Conservation (phyloP, 345 rosid genomes). For the Hypericum androsaemum region DNA sequence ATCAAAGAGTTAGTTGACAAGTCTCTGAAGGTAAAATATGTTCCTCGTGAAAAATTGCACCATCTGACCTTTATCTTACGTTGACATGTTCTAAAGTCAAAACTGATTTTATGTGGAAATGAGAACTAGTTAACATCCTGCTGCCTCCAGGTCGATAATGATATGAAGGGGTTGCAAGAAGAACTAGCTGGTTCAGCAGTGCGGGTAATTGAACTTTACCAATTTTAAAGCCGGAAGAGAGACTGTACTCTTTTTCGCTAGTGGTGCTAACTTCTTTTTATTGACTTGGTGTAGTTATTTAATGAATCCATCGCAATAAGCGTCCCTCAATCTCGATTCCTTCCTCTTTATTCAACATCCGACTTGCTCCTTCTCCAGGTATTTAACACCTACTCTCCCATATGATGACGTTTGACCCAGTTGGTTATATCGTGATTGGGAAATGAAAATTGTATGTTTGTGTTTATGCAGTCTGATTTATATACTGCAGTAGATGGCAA, state of each 20-base stretch:
- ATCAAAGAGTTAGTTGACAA: constrained; percentile 37
- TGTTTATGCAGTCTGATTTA: constrained; percentile 49
- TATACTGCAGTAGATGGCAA: constrained; percentile 29
- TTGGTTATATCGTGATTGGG: background rate
- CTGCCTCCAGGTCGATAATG: constrained; percentile 16
- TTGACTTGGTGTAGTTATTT: constrained; percentile 30
- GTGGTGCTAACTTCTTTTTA: constrained; percentile 1
- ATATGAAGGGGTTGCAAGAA: constrained; percentile 15
- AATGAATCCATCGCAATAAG: constrained; percentile 29
- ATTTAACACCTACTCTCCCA: background rate
- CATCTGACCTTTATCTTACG: too few species aligned
- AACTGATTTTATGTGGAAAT: background rate
- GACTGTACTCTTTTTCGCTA: constrained; percentile 1
- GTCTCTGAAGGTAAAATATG: constrained; percentile 22
- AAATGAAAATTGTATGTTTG: constrained; percentile 3
- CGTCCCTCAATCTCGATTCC: constrained; percentile 36
- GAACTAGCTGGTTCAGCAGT: constrained; percentile 28
- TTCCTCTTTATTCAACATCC: constrained; percentile 40
- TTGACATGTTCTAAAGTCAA: background rate
- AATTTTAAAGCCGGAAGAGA: background rate
- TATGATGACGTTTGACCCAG: constrained; percentile 6
- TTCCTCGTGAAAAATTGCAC: constrained; percentile 25
- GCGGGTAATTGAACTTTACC: constrained; percentile 18
- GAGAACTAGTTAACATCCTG: background rate
- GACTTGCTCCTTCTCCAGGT: constrained; percentile 54